phyloP scores from a whole-genome alignment of 1,284 basidiomycete genomes.

The Ganoderma sinense region DNA sequence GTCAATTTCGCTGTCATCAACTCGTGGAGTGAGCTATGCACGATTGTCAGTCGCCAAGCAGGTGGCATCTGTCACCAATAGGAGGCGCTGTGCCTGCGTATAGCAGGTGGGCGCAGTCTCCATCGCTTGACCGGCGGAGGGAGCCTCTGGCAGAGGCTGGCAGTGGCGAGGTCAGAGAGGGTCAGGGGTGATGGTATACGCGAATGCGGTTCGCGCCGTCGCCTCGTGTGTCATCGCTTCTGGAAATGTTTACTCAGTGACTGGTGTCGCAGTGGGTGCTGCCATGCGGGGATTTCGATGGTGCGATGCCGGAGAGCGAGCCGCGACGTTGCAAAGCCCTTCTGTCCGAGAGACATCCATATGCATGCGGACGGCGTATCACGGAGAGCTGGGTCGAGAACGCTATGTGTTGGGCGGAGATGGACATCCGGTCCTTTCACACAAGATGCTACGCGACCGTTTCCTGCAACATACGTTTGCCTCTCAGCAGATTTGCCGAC shows the following conservation, averaged over 20 bases:
- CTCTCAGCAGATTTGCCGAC: background rate
- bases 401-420: background rate
- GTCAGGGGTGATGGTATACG: background rate
- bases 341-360: constrained; percentile 1
- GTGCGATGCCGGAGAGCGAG: background rate
- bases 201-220: background rate
- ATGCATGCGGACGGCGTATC: background rate
- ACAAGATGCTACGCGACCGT: background rate
- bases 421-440: background rate
- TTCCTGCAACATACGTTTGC: background rate
- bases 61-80: background rate
- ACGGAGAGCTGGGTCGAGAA: constrained; percentile 5
- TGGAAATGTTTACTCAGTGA: background rate
- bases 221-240: background rate
- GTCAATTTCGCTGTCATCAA: background rate
- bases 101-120: background rate
- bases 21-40: background rate
- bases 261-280: background rate
- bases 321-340: background rate
- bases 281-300: background rate
- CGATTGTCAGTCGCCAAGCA: background rate
- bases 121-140: background rate
- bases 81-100: background rate
- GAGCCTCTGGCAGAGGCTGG: too few relatives aligned
- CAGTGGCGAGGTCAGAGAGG: background rate